Base-by-base conservation (phyloP, 768 basidiomycete species). In the Candolleomyces efflorescens region DNA sequence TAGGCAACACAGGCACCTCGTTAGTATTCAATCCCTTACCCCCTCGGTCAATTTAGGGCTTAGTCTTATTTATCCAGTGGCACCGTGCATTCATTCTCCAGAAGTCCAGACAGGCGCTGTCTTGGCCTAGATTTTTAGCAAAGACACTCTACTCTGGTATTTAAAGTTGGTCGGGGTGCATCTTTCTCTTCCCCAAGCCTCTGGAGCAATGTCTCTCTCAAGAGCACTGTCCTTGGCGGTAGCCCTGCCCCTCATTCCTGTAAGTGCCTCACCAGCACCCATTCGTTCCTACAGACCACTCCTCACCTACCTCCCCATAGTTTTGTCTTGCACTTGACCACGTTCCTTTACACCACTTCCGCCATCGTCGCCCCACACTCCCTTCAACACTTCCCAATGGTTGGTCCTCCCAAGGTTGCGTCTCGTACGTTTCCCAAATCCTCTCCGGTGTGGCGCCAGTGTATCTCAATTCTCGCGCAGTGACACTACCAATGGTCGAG, bases 321-420 rank as follows among this genome's bases (percentile, higher is more conserved):
- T 64, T 64, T 62, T 64, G 64, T 53, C 60, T 58, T 60, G 67
- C 69, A 57, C 62, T 63, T 18, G 59, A 65, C 32, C 66, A 69
- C 63, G 64, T 58, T 65, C 67, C 59, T 67, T 68, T 68, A 55
- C 55, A 52, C n/a, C 58, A 60, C 53, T 59, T 54, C 53, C 67
- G 65, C 47, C 68, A 75, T n/a, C 72, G 71, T 56, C 79, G 76
- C 57, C 76, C 77, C 56, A 60, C 70, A 45, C 67, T 78, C 37
- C 78, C 78, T 15, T 64, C 73, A 3, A 62, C 53, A 1, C 76
- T 88, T 52, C 85, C 84, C 7, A 72, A 73, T 2, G 74, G 69
- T 50, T 90, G 86, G 86, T 74, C 74, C 17, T 76, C 78, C 15
- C 68, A 76, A 56, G 85, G 86, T 65, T 90, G 88, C 63, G 83